A percentile compares a stretch with the other conserved stretches of the same genome.
Evolutionary conservation across 768 basidiomycete genomes (phyloP).

Genomic region (Lactarius pseudohatsudake): DNA sequence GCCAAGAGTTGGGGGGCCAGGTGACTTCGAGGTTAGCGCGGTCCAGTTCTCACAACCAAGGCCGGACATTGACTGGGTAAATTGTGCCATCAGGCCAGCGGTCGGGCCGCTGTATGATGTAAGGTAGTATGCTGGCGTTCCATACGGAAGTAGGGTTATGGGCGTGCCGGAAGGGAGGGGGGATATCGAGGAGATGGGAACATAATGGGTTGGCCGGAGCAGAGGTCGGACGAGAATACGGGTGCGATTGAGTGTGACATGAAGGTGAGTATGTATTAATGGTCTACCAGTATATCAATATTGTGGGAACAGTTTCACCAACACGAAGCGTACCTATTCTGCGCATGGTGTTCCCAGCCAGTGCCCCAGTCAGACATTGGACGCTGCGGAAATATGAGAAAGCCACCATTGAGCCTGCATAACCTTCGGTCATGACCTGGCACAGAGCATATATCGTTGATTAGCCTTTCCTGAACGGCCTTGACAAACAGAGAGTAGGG

Average conservation of each 20-base stretch:
- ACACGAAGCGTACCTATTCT: slow-evolving; percentile 42
- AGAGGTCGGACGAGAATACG: slow-evolving; percentile 67
- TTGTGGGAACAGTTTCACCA: slow-evolving; percentile 26
- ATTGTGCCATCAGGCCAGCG: slow-evolving; percentile 58
- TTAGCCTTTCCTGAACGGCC: slow-evolving; percentile 55
- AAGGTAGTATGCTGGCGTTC: slow-evolving; percentile 71
- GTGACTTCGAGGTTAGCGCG: slow-evolving; percentile 18
- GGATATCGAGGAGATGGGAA: slow-evolving; percentile 45
- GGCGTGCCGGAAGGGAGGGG: slow-evolving; percentile 61
- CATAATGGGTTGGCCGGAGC: slow-evolving; percentile 55
- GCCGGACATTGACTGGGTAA: slow-evolving; percentile 60
- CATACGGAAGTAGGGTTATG: slow-evolving; percentile 67
- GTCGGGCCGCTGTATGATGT: slow-evolving; percentile 70
- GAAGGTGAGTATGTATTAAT: slow-evolving; percentile 51
- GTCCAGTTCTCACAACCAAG: slow-evolving; percentile 59
- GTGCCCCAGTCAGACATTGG: slow-evolving; percentile 57
- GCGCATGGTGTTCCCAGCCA: slow-evolving; percentile 60
- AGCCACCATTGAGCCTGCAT: slow-evolving; percentile 59
- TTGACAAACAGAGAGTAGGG: slow-evolving; percentile 52
- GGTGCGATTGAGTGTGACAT: slow-evolving; percentile 29
- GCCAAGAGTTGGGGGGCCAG: slow-evolving; percentile 5
- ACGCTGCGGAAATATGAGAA: slow-evolving; percentile 52
- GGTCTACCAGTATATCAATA: slow-evolving; percentile 42
- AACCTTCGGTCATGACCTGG: slow-evolving; percentile 36
- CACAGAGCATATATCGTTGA: slow-evolving; percentile 48